A percentile compares a stretch with the other conserved stretches of the same genome.
These are phyloP conservation scores for Saturnispora kantuleensis DNA, from an alignment of 805 yeast genomes.

Conservation along the genomic window DNA sequence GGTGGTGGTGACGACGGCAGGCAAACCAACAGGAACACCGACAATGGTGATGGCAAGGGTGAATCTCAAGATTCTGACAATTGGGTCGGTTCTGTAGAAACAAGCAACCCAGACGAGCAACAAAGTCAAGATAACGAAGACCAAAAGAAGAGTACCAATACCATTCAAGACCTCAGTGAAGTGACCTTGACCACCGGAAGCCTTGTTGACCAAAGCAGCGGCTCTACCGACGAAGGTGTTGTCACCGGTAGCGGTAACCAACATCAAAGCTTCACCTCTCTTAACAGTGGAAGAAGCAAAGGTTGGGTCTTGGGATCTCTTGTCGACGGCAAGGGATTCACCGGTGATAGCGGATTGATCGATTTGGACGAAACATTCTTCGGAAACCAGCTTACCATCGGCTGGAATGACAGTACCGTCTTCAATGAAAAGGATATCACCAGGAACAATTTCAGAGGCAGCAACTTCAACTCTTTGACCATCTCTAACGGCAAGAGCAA, in stretches of 20 bases:
- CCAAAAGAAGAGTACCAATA: conserved; percentile 88
- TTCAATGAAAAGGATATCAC: conserved; percentile 84
- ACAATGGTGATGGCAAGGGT: conserved; percentile 92
- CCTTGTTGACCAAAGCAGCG: conserved; percentile 92
- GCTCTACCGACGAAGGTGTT: conserved; percentile 95
- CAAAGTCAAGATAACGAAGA: conserved; percentile 78
- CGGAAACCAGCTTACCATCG: conserved; percentile 80
- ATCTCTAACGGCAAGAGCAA: conserved; percentile 79
- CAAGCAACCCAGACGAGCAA: conserved; percentile 86
- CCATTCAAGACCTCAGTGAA: conserved; percentile 96
- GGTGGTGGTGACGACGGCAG: conserved; percentile 97
- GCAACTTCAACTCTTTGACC: conserved; percentile 66
- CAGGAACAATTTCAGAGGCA: conserved; percentile 84
- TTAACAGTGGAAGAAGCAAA: conserved; percentile 92
- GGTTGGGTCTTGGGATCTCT: conserved; percentile 75
- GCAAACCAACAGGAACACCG: conserved; percentile 98
- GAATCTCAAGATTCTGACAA: conserved; percentile 83
- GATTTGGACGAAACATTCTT: conserved; percentile 73
- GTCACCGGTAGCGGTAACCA: conserved; percentile 93
- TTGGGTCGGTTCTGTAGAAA: conserved; percentile 85
- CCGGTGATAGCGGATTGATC: conserved; percentile 97
- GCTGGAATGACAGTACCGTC: conserved; percentile 90
- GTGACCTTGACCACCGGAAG: conserved; percentile 89
- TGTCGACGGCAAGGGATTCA: conserved; percentile 93
- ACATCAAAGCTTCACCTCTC: conserved; percentile 92